Evolutionary conservation across 129 eudicot species (phyloP), one percentile per base, ranked within the genome.

Genomic region (Glebionis coronaria): DNA sequence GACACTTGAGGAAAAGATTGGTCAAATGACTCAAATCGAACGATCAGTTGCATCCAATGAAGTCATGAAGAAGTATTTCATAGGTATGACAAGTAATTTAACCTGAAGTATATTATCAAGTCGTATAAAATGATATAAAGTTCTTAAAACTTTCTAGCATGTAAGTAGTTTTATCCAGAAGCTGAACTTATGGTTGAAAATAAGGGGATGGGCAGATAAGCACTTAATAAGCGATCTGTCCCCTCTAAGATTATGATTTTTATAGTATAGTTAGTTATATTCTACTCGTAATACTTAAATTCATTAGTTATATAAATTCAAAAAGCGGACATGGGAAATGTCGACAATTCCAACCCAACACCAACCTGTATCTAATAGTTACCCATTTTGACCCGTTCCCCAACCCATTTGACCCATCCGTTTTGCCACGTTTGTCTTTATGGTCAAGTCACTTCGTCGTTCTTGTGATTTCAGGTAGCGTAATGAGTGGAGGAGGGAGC

Each of bases 11-110:
- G 96, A 88, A 69, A 88, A 88, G 71, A 77, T 88, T 40, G 96
- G 92, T 27, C 96, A 88, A 68, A 83, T 88, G 96, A 68, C 85
- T 21, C 92, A 88, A 27, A 83, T 88, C 47, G 96, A 88, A 16
- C 65, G 83, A n/a, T 25, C 56, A 0, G 87, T 78, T 12, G 89
- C 90, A 14, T 58, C 85, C 0, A 28, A 65, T 16, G 79, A 80
- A 53, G 89, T 79, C 61, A 78, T 88, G 73, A 82, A 65, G 54
- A 88, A 83, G 20, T 79, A 82, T 74, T 65, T 61, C 18, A 85
- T 88, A 44, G 96, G 96, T 88, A 80, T 45, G 55, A 29, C 20
- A 11, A 53, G 8, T 27, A 44, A 20, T 29, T 38, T 40, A 73
- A 71, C 9, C 47, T 6, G 44, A 52, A 61, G 3, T 42, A 19